phyloP scores from a whole-genome alignment of 192 early-diverging fungal genomes.

The Endogone sp. region DNA sequence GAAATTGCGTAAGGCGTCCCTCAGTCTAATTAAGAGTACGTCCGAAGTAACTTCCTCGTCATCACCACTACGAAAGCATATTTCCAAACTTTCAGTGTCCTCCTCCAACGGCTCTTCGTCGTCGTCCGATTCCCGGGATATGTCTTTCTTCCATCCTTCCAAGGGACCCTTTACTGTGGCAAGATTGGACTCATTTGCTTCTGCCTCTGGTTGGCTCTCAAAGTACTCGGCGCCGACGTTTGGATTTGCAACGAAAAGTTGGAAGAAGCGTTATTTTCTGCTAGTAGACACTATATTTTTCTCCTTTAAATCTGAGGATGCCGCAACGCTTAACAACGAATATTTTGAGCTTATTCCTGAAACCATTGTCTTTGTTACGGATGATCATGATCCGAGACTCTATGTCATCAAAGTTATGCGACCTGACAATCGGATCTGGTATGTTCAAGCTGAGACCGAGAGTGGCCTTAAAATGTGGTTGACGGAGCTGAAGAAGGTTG shows the following conservation, averaged over 20 bases:
- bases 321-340: not conserved
- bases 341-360: not conserved
- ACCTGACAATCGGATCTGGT: not conserved
- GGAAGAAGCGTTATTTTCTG: not conserved
- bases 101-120: not conserved
- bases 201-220: not conserved
- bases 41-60: not conserved
- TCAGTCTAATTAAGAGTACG: not conserved
- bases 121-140: not conserved
- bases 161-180: not conserved
- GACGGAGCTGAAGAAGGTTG: not conserved
- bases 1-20: not conserved
- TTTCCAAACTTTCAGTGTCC: not conserved
- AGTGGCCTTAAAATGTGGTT: not conserved
- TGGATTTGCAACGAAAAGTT: not conserved
- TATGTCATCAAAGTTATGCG: not conserved
- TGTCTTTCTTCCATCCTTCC: not conserved
- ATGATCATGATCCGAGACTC: not conserved
- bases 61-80: not conserved
- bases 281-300: not conserved
- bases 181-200: not conserved
- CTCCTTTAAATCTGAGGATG: not conserved
- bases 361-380: not conserved
- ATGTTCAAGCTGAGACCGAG: not conserved
- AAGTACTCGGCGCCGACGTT: not conserved